Percentiles rank a stretch among this genome's conserved stretches.
These are phyloP conservation scores for Polygonum maritimum DNA, from an alignment of 148 eudicot species.

Conservation along the genomic window DNA sequence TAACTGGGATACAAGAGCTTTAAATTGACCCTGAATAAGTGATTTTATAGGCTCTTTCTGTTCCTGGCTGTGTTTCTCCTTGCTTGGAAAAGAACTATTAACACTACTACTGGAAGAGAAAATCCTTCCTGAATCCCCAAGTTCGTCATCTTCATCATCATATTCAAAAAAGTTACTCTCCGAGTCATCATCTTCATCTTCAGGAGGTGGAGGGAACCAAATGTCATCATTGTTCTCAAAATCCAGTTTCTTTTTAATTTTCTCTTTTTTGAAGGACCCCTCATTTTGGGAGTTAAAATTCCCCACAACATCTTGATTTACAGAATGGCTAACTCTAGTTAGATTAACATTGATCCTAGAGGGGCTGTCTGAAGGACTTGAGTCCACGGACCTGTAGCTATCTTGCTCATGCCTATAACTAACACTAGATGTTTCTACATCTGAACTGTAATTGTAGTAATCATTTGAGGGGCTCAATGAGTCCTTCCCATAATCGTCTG, in stretches of 20 bases:
- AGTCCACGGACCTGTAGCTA: slow-evolving; percentile 59
- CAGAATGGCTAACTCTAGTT: slow-evolving; percentile 55
- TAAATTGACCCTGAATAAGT: slow-evolving; percentile 71
- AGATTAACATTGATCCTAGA: slow-evolving; percentile 71
- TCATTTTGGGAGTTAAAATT: slow-evolving; percentile 32
- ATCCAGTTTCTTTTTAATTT: slow-evolving; percentile 44
- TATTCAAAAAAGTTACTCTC: slow-evolving; percentile 51
- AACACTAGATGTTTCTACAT: slow-evolving; percentile 64
- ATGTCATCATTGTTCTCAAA: slow-evolving; percentile 61
- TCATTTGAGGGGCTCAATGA: slow-evolving; percentile 48
- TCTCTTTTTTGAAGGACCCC: slow-evolving; percentile 21
- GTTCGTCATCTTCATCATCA: slow-evolving; percentile 69
- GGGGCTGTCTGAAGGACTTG: slow-evolving; percentile 85
- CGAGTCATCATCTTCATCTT: slow-evolving; percentile 49
- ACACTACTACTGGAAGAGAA: slow-evolving; percentile 42
- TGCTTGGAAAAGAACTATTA: slow-evolving; percentile 20
- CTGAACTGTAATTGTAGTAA: slow-evolving; percentile 46
- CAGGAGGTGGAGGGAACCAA: slow-evolving; percentile 92
- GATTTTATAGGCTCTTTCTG: slow-evolving; percentile 47
- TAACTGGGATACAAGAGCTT: slow-evolving; percentile 88
- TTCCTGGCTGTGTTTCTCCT: slow-evolving; percentile 42
- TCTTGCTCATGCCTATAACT: slow-evolving; percentile 56
- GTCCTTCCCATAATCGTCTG: slow-evolving; percentile 41
- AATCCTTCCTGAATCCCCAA: slow-evolving; percentile 42
- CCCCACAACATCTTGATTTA: slow-evolving; percentile 45